A percentile compares a stretch with the other conserved stretches of the same genome.
Evolutionary conservation across 306 rosid genomes (phyloP).

Genomic region (Mimosa bimucronata): DNA sequence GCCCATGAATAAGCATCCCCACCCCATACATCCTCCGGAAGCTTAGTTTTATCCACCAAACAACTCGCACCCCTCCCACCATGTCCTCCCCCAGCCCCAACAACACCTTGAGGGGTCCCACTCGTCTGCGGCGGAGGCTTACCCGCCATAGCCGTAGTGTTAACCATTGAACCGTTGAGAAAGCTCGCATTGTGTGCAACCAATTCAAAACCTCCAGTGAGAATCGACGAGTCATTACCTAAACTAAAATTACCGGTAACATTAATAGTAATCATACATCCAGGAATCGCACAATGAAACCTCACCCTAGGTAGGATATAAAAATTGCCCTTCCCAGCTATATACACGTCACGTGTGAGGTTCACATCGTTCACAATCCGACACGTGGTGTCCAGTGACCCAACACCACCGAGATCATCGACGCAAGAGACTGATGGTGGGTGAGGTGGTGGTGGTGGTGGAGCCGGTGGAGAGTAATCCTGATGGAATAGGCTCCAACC

Average conservation of each 20-base stretch:
- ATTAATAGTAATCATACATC: constrained; percentile 79
- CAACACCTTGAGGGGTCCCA: constrained; percentile 87
- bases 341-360: constrained; percentile 93
- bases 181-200: constrained; percentile 71
- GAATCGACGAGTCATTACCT: constrained; percentile 73
- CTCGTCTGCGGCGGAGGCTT: constrained; percentile 94
- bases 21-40: constrained; percentile 98
- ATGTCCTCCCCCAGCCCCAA: constrained; percentile 92
- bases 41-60: constrained; percentile 70
- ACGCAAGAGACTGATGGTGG: constrained; percentile 92
- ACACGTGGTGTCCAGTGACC: constrained; percentile 87
- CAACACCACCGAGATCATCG: constrained; percentile 87
- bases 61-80: constrained; percentile 99
- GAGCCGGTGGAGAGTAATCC: constrained; percentile 97
- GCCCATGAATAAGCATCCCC: constrained; percentile 98
- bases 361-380: constrained; percentile 75
- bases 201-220: constrained; percentile 81
- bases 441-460: constrained; percentile 97
- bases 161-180: constrained; percentile 69
- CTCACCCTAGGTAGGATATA: constrained; percentile 90
- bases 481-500: constrained; percentile 78
- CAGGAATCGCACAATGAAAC: constrained; percentile 72
- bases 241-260: constrained; percentile 86
- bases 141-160: constrained; percentile 87
- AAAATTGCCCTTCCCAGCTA: constrained; percentile 95